Evolutionary conservation across 1,139 yeast species (phyloP), one percentile per base, ranked within the genome.

Genomic region (Sugiyamaella pinicola): DNA sequence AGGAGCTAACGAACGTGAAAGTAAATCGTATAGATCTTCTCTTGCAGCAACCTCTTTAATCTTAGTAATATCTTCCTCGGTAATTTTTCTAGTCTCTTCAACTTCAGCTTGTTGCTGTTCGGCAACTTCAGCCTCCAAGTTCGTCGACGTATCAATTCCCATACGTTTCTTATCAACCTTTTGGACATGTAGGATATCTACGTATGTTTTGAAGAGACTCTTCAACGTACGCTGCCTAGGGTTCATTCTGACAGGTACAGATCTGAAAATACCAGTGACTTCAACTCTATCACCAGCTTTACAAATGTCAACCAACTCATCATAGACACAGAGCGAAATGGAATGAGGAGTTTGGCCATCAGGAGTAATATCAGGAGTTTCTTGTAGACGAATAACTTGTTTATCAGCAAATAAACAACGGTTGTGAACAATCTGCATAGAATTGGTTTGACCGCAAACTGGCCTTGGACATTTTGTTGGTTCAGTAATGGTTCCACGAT

Each of bases 311-410:
- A 93, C 99, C 58, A 93, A 76, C 67, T 95, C 99, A 69, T 95
- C 99, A 66, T 93, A 93, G 2, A 89, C 96, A 74, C 97, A 90
- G 34, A 93, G 75, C 10, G 96, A 89, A 52, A 93, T 89, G 10
- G 97, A 85, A 68, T 93, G 99, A 2, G 99, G 99, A 2, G 99
- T 93, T 71, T 93, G 99, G 18, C 99, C 99, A 72, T 89, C 99
- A 2, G 99, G 99, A n/a, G 93, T 96, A 59, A 84, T 77, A 69
- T 93, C 99, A 0, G 99, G 99, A 0, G 99, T 93, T 70, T 93
- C 99, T 70, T 93, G 99, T 45, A 93, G 74, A 65, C 89, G 88
- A 58, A 93, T 83, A 34, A 93, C 93, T 70, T 93, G 99, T 67
- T 91, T 93, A 69, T 93, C 97, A 28, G 96, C 95, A 73, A 93